Base-by-base conservation (phyloP, 1,284 basidiomycete genomes). In the Ustilago trichophora region DNA sequence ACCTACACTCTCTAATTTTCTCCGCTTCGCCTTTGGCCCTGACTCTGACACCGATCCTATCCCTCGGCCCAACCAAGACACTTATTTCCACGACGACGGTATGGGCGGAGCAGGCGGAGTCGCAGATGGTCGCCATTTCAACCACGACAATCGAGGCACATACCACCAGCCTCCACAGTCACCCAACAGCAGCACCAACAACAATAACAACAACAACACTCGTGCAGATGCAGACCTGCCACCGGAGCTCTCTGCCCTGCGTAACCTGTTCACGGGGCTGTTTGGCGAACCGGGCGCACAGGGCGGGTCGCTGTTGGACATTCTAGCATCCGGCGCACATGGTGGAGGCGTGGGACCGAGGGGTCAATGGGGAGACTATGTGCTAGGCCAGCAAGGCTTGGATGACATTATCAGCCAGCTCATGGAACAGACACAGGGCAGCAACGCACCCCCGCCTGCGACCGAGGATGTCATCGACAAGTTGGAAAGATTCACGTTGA, bases 321-420 rank as follows among this genome's bases (percentile, higher is more conserved):
- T 76, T 15, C 50, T 76, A 7, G 71, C 58, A 9, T 46, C 56
- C 2, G 66, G 41, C 4, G 53, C 53, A 19, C 58, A 58, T 25
- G 62, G 57, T 1, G 60, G 41, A 10, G 49, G 37, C 7, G 48
- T 29, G n/a, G 42, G 42, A 18, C 32, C 36, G 0, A 49, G 70
- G 4, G 72, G 72, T 0, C 58, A 72, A 19, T 60, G 62, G 52
- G 74, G 74, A 19, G 76, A 76, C 50, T 78, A 75, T 32, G 76
- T 73, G 12, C 26, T 72, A 9, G 72, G 72, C 3, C 70, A 76
- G 35, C 67, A 73, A 26, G 75, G 73, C 2, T 37, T 78, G 19
- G 76, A 78, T 48, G 69, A 76, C 40, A 75, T 78, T 32, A 75
- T 78, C 53, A 55, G 55, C n/a, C 72, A 76, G 41, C 47, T 78